Base-by-base conservation (phyloP, 164 flowering plant species). In the Dillenia turbinata region DNA sequence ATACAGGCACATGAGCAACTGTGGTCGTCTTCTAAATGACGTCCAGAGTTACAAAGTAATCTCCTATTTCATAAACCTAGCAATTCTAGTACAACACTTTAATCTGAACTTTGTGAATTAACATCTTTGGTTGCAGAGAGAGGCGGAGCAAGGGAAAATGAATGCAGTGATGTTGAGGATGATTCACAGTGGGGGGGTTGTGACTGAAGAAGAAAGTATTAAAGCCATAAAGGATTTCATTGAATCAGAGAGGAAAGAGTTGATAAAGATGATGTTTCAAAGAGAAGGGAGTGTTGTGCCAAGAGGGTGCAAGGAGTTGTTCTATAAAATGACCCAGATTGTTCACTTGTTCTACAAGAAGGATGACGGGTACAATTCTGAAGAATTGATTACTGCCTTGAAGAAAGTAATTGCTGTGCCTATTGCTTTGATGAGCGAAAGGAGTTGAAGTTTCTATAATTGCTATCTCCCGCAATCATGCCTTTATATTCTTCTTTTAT, bases 21-120 rank as follows among this genome's bases (percentile, higher is more conserved):
- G 78, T 48, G 96, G 96, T 19, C 90, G 96, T 12, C 90, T 88
- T 56, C 85, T 82, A 24, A 88, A 88, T 66, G 96, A 88, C 65
- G 63, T 80, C 53, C 79, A 70, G 9, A 54, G 79, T 54, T 80
- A 70, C 49, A 72, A 88, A 87, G 95, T 85, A 69, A 6, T 33
- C 40, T 33, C 40, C 40, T 1, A 1, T 51, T 14, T 26, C 43
- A 47, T 17, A 16, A 26, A 10, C 43, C 56, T 10, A 14, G 8
- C 10, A 16, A 9, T 54, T 26, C 9, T 11, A n/a, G 5, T 22
- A 10, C 8, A 6, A 33, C 45, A 9, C 9, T 14, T 11, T 54
- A 8, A 9, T 6, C 47, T 12, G 14, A 8, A 43, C 47, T n/a
- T 7, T 33, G 40, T 33, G 40, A 33, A 33, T 33, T 5, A 33